phyloP scores from a whole-genome alignment of 2,329 filamentous ascomycete genomes.

The Colletotrichum gigasporum region DNA sequence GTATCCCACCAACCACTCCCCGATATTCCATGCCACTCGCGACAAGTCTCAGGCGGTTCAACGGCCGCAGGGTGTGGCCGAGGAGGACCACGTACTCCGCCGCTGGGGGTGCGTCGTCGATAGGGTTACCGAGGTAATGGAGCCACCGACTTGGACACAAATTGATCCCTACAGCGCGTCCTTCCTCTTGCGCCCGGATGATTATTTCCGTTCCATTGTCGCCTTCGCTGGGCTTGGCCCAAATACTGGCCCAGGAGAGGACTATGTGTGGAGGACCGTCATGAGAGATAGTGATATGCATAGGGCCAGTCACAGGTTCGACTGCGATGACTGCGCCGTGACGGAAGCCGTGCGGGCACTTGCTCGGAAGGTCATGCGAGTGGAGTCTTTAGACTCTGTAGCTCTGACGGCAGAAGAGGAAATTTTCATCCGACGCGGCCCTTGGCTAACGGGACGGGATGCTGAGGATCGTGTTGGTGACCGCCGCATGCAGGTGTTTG shows the following conservation, averaged over 20 bases:
- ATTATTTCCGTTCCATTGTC: background rate
- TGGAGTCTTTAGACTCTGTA: background rate
- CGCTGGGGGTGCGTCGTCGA: conserved; percentile 3
- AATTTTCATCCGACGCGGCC: no score
- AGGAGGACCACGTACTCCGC: background rate
- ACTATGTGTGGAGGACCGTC: background rate
- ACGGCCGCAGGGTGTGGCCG: background rate
- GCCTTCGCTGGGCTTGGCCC: background rate
- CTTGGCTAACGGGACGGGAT: background rate
- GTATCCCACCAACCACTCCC: background rate
- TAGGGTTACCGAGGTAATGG: background rate
- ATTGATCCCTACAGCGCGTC: background rate
- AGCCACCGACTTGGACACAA: background rate
- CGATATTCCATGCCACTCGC: background rate
- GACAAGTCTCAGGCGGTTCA: background rate
- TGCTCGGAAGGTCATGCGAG: background rate
- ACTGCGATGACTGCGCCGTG: background rate
- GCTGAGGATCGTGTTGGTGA: background rate
- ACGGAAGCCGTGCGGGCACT: background rate
- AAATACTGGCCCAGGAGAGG: background rate
- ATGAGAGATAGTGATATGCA: no score
- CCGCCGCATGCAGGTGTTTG: background rate
- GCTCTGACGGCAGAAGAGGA: background rate
- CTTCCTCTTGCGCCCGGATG: background rate
- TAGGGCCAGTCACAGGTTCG: no score